phyloP scores from a whole-genome alignment of 2,329 filamentous ascomycete genomes.

The Colletotrichum sp. region DNA sequence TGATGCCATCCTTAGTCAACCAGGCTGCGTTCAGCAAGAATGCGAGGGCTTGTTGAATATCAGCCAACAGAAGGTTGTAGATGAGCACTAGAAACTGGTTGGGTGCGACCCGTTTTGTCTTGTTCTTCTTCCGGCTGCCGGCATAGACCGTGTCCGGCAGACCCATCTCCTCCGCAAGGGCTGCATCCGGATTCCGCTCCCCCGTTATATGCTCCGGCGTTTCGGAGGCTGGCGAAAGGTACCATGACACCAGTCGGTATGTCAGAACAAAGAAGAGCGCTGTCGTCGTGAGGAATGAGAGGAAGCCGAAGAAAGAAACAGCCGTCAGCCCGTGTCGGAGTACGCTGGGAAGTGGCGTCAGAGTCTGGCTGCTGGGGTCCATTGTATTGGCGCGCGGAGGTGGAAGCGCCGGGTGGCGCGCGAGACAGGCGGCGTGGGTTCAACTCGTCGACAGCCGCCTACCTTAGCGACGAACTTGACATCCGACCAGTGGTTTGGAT shows the following conservation, averaged over 20 bases:
- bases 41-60: constrained; percentile 60
- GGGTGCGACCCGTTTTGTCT: constrained; percentile 19
- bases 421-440: background rate
- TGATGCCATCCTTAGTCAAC: constrained; percentile 50
- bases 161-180: constrained; percentile 20
- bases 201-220: constrained; percentile 30
- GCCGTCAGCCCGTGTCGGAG: constrained; percentile 39
- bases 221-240: constrained; percentile 24
- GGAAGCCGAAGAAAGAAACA: constrained; percentile 38
- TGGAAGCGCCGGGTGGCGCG: background rate
- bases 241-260: constrained; percentile 40
- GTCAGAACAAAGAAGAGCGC: constrained; percentile 37
- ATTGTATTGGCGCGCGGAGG: background rate
- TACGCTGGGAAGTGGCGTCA: constrained; percentile 38
- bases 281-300: constrained; percentile 38
- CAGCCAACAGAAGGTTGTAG: constrained; percentile 63
- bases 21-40: constrained; percentile 62
- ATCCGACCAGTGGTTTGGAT: background rate
- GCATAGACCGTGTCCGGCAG: constrained; percentile 28
- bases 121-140: constrained; percentile 22
- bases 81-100: constrained; percentile 67
- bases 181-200: constrained; percentile 34
- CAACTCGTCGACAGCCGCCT: background rate
- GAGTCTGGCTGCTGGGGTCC: constrained; percentile 23
- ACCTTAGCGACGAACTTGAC: background rate